These are phyloP conservation scores for Paraglomus brasilianum DNA, from an alignment of 192 early-diverging fungal species.

Conservation along the genomic window DNA sequence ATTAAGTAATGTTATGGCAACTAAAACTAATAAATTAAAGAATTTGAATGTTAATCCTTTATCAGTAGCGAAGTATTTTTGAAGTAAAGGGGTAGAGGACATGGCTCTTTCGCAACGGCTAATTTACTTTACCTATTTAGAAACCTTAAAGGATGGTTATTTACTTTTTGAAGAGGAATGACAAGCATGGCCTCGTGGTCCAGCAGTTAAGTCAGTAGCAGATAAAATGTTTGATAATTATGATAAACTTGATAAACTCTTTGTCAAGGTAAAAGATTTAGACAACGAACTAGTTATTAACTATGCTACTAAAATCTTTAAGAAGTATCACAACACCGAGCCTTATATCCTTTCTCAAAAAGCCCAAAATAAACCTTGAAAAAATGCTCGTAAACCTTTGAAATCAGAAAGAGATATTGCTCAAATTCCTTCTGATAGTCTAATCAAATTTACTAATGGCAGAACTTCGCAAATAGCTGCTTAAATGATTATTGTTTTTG, in stretches of 20 bases:
- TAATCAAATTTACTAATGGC: conserved; percentile 12
- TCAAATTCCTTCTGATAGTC: neutral
- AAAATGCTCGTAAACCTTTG: neutral
- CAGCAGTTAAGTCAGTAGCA: neutral
- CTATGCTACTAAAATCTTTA: neutral
- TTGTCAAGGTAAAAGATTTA: neutral
- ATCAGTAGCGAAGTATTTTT: conserved; percentile 1
- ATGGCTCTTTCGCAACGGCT: too few relatives aligned
- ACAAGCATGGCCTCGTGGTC: neutral
- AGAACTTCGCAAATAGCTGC: too few relatives aligned
- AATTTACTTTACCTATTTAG: too few relatives aligned
- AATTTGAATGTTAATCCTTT: neutral
- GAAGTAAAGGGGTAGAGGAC: too few relatives aligned
- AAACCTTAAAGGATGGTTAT: neutral
- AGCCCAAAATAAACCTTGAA: conserved; percentile 22
- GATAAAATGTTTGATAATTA: conserved; percentile 2
- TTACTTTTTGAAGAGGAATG: conserved; percentile 23
- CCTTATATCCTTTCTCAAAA: neutral
- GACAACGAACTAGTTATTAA: conserved; percentile 1
- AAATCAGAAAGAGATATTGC: conserved; percentile 17
- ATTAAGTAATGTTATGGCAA: neutral
- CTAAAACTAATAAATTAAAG: neutral
- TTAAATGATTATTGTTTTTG: too few relatives aligned
- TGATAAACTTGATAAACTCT: conserved; percentile 1
- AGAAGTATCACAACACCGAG: neutral